Evolutionary conservation across 345 rosid genomes (phyloP).

Genomic region (Salix brachista): DNA sequence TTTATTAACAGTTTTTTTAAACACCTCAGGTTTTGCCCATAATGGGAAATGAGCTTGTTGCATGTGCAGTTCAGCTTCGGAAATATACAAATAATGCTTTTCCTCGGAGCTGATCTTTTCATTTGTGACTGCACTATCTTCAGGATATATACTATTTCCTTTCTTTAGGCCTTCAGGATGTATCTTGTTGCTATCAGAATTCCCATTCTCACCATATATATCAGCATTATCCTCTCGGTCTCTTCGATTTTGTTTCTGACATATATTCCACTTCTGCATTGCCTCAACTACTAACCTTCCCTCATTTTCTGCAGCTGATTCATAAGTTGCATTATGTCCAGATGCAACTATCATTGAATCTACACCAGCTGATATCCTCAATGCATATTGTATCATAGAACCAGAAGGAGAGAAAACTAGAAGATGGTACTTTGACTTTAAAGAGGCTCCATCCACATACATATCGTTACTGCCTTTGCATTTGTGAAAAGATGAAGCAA

Average conservation of each 20-base stretch:
- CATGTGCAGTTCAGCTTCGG: slow-evolving; percentile 81
- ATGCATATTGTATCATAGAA: slow-evolving; percentile 67
- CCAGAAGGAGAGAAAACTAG: slow-evolving; percentile 83
- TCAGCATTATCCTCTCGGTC: slow-evolving; percentile 72
- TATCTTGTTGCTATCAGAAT: slow-evolving; percentile 56
- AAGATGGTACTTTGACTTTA: slow-evolving; percentile 51
- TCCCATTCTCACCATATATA: slow-evolving; percentile 79
- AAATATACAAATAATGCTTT: slow-evolving; percentile 61
- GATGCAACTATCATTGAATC: slow-evolving; percentile 33
- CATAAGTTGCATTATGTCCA: slow-evolving; percentile 39
- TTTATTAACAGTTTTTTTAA: background rate
- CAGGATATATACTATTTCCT: slow-evolving; percentile 34
- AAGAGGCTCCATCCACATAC: slow-evolving; percentile 27
- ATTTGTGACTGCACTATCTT: slow-evolving; percentile 25
- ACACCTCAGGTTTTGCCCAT: slow-evolving; percentile 79
- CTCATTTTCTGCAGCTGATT: slow-evolving; percentile 54
- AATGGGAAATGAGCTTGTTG: slow-evolving; percentile 44
- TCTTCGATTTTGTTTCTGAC: slow-evolving; percentile 64
- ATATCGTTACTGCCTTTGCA: slow-evolving; percentile 40
- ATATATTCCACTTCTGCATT: slow-evolving; percentile 79
- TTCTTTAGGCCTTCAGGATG: slow-evolving; percentile 59
- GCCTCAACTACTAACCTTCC: slow-evolving; percentile 64
- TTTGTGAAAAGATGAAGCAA: slow-evolving; percentile 69
- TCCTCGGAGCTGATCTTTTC: slow-evolving; percentile 40
- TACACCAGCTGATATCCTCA: slow-evolving; percentile 37